Evolutionary conservation across 139 green algal species (phyloP), one percentile per base, ranked within the genome.

Genomic region (Chlamydomonas sp.): DNA sequence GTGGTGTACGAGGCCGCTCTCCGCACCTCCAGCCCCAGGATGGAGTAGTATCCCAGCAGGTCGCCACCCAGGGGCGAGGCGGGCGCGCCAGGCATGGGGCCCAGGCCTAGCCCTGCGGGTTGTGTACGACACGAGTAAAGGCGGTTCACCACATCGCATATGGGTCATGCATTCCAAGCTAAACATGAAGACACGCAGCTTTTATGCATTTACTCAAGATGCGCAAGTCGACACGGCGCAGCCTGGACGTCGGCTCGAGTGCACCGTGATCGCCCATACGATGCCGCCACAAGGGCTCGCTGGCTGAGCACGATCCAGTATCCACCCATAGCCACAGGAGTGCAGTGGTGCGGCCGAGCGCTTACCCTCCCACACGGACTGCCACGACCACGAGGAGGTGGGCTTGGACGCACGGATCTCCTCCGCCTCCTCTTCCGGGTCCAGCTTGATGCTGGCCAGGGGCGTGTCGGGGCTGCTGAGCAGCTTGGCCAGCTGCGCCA

Each of bases 311-410:
- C 31, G 31, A 49, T 49, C 31, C 31, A 49, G 31, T 49, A 49
- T 49, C 31, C 31, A 49, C 31, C 31, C 31, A 49, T 49, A 49
- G 31, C 31, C 31, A 49, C 31, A 49, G 31, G 31, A 49, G 31
- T 49, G 31, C 31, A 49, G 31, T 49, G 31, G 31, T 49, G 31
- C 31, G 31, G 31, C 31, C 31, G 31, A 49, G 31, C 31, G 31
- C 31, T 20, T 10, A 87, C 83, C 83, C 8, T 87, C 83, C 83
- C 83, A 87, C 49, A 87, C 16, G 58, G 83, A 87, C 61, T 87
- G 83, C 72, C 73, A 87, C 8, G 73, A 81, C 83, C 83, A 87
- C 15, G 15, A 4, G 9, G 83, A 49, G 6, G 57, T 9, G 5
- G 72, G 62, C 83, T 69, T 80, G 31, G 31, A 3, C 15, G 72